Conservation (phyloP, 352 stramenopile genomes). For the Pilasporangium apinafurcum region DNA sequence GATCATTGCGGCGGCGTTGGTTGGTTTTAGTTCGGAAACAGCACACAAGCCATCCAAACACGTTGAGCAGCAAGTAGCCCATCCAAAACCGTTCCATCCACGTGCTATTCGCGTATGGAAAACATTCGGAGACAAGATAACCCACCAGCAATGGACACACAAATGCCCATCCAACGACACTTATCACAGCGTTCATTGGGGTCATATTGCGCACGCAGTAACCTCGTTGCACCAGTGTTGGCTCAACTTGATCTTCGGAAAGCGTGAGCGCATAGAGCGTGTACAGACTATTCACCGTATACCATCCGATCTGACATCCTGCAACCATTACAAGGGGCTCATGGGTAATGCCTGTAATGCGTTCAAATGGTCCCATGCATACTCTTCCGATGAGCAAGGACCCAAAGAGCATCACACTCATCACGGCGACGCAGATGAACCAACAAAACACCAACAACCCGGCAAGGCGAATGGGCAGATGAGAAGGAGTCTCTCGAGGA, state of each 20-base stretch:
- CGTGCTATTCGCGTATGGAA: constrained; percentile 35
- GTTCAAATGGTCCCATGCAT: constrained; percentile 67
- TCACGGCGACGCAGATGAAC: constrained; percentile 47
- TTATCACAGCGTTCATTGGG: constrained; percentile 31
- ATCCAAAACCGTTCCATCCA: constrained; percentile 66
- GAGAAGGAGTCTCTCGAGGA: constrained; percentile 33
- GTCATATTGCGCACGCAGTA: constrained; percentile 72
- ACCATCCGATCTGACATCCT: constrained; percentile 73
- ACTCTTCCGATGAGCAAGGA: constrained; percentile 61
- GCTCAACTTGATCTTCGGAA: constrained; percentile 55
- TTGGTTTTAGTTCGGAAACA: constrained; percentile 51
- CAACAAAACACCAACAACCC: constrained; percentile 51
- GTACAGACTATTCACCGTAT: constrained; percentile 60
- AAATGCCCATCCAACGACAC: constrained; percentile 61
- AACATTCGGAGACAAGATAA: constrained; percentile 44
- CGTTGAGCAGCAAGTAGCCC: constrained; percentile 71
- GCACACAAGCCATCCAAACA: constrained; percentile 68
- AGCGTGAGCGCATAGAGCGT: constrained; percentile 52
- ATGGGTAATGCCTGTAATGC: constrained; percentile 57
- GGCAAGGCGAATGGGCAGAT: constrained; percentile 46
- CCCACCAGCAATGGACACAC: constrained; percentile 68
- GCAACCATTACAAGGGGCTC: constrained; percentile 70
- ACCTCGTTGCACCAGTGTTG: constrained; percentile 41
- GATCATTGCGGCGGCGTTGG: constrained; percentile 27
- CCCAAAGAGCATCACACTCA: constrained; percentile 60